These are phyloP conservation scores for Xylariaceae sp. DNA, from an alignment of 2,329 filamentous ascomycete species.

Conservation along the genomic window DNA sequence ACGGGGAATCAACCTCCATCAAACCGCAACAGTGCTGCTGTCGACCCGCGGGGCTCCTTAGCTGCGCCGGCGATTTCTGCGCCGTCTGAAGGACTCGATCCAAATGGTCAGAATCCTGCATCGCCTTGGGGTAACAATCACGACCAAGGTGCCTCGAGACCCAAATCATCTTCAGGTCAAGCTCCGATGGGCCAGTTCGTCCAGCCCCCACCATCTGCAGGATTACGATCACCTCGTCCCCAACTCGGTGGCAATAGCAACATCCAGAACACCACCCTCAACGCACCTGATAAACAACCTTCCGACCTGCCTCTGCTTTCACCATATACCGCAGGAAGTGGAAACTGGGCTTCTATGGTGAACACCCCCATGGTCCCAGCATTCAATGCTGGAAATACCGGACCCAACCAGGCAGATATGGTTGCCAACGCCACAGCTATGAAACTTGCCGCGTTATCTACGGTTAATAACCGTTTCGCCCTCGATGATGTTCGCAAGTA, in stretches of 20 bases:
- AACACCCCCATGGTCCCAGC: slow-evolving; percentile 95
- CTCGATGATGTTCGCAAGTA: slow-evolving; percentile 97
- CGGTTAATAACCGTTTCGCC: slow-evolving; percentile 96
- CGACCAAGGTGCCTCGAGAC: slow-evolving; percentile 58
- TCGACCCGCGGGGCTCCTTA: slow-evolving; percentile 76
- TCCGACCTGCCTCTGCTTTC: slow-evolving; percentile 83
- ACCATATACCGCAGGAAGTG: slow-evolving; percentile 76
- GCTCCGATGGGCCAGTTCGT: slow-evolving; percentile 92
- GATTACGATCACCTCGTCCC: slow-evolving; percentile 77
- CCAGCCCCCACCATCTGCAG: slow-evolving; percentile 75
- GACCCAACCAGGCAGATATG: slow-evolving; percentile 85
- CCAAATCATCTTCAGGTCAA: slow-evolving; percentile 79
- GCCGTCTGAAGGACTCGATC: slow-evolving; percentile 63
- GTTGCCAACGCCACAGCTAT: slow-evolving; percentile 98
- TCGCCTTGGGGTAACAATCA: slow-evolving; percentile 76
- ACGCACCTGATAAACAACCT: slow-evolving; percentile 67
- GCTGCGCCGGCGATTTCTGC: slow-evolving; percentile 74
- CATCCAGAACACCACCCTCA: slow-evolving; percentile 83
- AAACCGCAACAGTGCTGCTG: slow-evolving; percentile 85
- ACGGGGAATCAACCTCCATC: slow-evolving; percentile 88
- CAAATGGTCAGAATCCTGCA: slow-evolving; percentile 65
- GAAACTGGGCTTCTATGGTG: slow-evolving; percentile 98
- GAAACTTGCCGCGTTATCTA: slow-evolving; percentile 96
- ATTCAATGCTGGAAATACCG: slow-evolving; percentile 69
- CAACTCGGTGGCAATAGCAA: slow-evolving; percentile 67